A percentile compares a stretch with the other conserved stretches of the same genome.
phyloP scores from a whole-genome alignment of 2,329 filamentous ascomycete genomes.

The Curvularia lunata region DNA sequence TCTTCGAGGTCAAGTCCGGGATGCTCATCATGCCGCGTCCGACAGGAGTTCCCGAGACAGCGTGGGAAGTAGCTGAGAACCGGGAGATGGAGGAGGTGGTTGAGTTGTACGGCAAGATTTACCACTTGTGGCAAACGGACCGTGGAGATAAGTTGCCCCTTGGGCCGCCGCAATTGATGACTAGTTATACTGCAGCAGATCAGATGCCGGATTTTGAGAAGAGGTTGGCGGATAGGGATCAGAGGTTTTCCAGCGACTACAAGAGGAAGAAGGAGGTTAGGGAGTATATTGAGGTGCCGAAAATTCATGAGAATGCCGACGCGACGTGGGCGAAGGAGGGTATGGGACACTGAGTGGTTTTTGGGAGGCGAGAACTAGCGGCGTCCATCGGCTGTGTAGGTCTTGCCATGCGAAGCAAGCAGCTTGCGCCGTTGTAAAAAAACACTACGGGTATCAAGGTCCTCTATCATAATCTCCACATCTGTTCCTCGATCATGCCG shows the following conservation, averaged over 20 bases:
- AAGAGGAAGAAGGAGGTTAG: slow-evolving; percentile 61
- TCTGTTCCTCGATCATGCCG: background rate
- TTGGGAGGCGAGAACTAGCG: background rate
- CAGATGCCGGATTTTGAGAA: slow-evolving; percentile 57
- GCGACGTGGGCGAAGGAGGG: slow-evolving; percentile 52
- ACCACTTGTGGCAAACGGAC: slow-evolving; percentile 87
- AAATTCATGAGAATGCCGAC: slow-evolving; percentile 58
- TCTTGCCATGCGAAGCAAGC: background rate
- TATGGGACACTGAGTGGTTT: slow-evolving; percentile 16
- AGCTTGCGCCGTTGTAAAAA: background rate
- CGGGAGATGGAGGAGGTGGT: slow-evolving; percentile 80
- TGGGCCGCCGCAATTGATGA: slow-evolving; percentile 68
- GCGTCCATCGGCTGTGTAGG: background rate
- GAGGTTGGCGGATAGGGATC: slow-evolving; percentile 59
- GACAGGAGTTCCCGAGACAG: slow-evolving; percentile 59
- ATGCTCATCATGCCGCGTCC: slow-evolving; percentile 80
- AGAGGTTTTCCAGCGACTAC: slow-evolving; percentile 60
- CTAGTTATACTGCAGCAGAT: slow-evolving; percentile 61
- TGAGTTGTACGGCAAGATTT: slow-evolving; percentile 80
- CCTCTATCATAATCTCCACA: background rate
- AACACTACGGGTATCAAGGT: slow-evolving; percentile 1
- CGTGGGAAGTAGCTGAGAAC: slow-evolving; percentile 79
- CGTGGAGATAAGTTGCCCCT: slow-evolving; percentile 69
- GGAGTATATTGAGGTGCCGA: slow-evolving; percentile 58
- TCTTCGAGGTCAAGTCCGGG: slow-evolving; percentile 77